Evolutionary conservation across 2,329 filamentous ascomycete species (phyloP).

Genomic region (Talaromyces verruculosus): DNA sequence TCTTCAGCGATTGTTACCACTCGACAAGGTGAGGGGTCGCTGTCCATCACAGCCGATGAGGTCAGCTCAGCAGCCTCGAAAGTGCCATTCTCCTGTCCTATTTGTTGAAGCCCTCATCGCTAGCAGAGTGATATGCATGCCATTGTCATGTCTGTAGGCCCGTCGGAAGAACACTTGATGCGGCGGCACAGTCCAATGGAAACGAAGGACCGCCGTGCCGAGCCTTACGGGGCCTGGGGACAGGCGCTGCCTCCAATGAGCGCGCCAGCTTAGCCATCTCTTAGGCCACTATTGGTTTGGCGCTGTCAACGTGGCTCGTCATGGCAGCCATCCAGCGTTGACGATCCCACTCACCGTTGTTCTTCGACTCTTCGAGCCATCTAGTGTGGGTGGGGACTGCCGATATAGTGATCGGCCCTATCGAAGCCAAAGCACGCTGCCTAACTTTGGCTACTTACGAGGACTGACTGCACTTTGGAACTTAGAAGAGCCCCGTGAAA

Average conservation of each 20-base stretch:
- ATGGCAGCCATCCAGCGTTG: not conserved
- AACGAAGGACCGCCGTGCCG: conserved; percentile 5
- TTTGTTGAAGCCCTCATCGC: not conserved
- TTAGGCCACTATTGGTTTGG: conserved; percentile 22
- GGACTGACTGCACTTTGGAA: not conserved
- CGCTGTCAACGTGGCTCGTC: conserved; percentile 28
- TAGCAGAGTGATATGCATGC: conserved; percentile 9
- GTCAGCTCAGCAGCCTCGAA: conserved; percentile 2
- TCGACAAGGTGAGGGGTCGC: not conserved
- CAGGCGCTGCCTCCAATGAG: conserved; percentile 23
- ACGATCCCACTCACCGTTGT: conserved; percentile 4
- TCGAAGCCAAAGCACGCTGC: not conserved
- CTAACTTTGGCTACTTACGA: not conserved
- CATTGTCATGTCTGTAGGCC: not conserved
- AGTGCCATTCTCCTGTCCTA: not conserved
- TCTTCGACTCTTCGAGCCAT: not conserved
- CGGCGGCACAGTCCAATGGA: conserved; percentile 14
- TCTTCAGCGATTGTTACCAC: not conserved
- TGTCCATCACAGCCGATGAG: not conserved
- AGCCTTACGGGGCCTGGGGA: conserved; percentile 14
- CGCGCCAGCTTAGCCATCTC: not conserved
- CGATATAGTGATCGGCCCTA: not conserved
- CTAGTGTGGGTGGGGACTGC: not conserved
- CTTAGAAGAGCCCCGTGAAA: not conserved
- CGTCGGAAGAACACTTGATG: conserved; percentile 7